Conservation (phyloP, 2,329 filamentous ascomycete species). For the Sarocladiaceae sp. region DNA sequence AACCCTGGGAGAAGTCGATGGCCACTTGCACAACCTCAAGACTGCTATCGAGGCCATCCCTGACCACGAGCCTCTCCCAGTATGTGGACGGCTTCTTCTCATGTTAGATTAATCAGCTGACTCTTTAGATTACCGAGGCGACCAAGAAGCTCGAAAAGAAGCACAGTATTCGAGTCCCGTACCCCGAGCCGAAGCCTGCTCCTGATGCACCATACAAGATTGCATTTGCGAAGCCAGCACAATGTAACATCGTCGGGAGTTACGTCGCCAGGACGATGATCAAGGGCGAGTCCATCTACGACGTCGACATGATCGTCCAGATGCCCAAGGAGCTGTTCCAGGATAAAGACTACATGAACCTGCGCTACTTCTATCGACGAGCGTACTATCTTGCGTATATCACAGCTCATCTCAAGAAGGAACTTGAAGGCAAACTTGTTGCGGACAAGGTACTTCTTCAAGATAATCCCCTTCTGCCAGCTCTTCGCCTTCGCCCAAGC, state of each 20-base stretch:
- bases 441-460: constrained; percentile 63
- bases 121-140: constrained; percentile 63
- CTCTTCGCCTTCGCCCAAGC: constrained; percentile 44
- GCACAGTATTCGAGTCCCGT: constrained; percentile 71
- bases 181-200: constrained; percentile 73
- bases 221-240: constrained; percentile 68
- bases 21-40: constrained; percentile 48
- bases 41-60: constrained; percentile 46
- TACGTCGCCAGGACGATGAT: constrained; percentile 73
- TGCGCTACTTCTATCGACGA: constrained; percentile 91
- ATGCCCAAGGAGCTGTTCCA: constrained; percentile 81
- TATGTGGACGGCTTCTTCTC: constrained; percentile 27
- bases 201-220: constrained; percentile 79
- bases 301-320: constrained; percentile 79
- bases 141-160: constrained; percentile 61
- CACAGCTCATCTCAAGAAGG: constrained; percentile 62
- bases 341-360: constrained; percentile 89
- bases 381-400: constrained; percentile 88
- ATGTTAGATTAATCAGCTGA: neutral
- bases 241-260: constrained; percentile 85
- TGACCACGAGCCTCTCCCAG: constrained; percentile 44
- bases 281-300: constrained; percentile 53
- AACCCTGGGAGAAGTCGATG: constrained; percentile 43
- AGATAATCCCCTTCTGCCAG: constrained; percentile 72
- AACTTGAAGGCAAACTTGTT: constrained; percentile 48